These are phyloP conservation scores for Hydnum rufescens DNA, from an alignment of 768 basidiomycete species.

Conservation along the genomic window DNA sequence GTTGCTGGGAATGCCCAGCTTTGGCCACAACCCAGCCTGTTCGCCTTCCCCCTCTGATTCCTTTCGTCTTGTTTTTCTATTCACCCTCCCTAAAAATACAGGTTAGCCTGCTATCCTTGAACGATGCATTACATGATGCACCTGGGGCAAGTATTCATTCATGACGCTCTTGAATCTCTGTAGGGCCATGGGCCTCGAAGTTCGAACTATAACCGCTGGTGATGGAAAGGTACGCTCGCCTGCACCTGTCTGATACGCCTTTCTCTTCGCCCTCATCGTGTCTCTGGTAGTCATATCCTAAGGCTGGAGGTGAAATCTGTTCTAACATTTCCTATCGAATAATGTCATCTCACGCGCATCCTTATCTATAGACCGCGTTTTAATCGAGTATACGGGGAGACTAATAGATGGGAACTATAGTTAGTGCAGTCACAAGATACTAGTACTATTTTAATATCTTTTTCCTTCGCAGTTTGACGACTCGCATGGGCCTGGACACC, in stretches of 20 bases:
- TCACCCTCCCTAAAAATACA: too few relatives aligned
- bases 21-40: too few relatives aligned
- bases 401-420: constrained; percentile 37
- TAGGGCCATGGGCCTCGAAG: background rate
- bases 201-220: background rate
- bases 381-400: constrained; percentile 64
- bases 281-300: constrained; percentile 30
- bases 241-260: background rate
- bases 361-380: constrained; percentile 33
- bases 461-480: constrained; percentile 4
- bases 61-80: too few relatives aligned
- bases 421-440: constrained; percentile 18
- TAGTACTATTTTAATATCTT: background rate
- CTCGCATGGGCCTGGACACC: constrained; percentile 23
- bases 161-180: too few relatives aligned
- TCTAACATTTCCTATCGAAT: constrained; percentile 6
- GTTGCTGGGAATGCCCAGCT: too few relatives aligned
- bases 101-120: too few relatives aligned
- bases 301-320: constrained; percentile 33
- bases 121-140: too few relatives aligned
- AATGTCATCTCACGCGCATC: constrained; percentile 2
- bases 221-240: background rate
- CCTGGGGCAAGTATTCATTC: too few relatives aligned
- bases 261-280: background rate
- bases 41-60: too few relatives aligned